A percentile compares a stretch with the other conserved stretches of the same genome.
phyloP scores from a whole-genome alignment of 345 rosid species.

The Citrus sinensis region DNA sequence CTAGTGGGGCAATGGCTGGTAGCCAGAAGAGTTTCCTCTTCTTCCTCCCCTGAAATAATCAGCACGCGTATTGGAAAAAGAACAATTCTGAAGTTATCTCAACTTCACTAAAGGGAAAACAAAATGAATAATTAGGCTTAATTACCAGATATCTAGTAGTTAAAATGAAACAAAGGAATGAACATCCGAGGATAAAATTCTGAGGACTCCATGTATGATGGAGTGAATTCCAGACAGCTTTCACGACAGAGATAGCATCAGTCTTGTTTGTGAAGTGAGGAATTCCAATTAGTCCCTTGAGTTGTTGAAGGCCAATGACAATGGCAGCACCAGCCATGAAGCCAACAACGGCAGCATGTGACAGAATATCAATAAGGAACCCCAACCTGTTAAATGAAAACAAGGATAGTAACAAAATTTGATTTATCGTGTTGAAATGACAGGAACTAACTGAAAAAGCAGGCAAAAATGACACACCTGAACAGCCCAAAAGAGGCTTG shows the following conservation, averaged over 20 bases:
- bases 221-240: constrained; percentile 62
- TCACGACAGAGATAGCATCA: constrained; percentile 67
- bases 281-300: constrained; percentile 78
- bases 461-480: constrained; percentile 31
- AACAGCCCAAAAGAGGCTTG: constrained; percentile 79
- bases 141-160: constrained; percentile 65
- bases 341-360: constrained; percentile 91
- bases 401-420: not conserved
- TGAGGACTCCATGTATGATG: constrained; percentile 70
- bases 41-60: constrained; percentile 53
- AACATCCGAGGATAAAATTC: constrained; percentile 52
- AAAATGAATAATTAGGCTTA: not conserved
- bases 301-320: constrained; percentile 89
- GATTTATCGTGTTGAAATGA: not conserved
- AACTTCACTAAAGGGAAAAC: not conserved
- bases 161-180: constrained; percentile 62
- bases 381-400: constrained; percentile 49
- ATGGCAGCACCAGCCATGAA: constrained; percentile 94
- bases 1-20: constrained; percentile 78
- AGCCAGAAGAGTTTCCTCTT: constrained; percentile 79
- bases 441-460: not conserved
- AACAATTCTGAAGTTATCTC: not conserved
- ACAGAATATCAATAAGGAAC: constrained; percentile 82
- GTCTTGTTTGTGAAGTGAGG: constrained; percentile 73
- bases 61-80: not conserved